Evolutionary conservation across 139 green algal genomes (phyloP).

Genomic region (Chloropicon primus): DNA sequence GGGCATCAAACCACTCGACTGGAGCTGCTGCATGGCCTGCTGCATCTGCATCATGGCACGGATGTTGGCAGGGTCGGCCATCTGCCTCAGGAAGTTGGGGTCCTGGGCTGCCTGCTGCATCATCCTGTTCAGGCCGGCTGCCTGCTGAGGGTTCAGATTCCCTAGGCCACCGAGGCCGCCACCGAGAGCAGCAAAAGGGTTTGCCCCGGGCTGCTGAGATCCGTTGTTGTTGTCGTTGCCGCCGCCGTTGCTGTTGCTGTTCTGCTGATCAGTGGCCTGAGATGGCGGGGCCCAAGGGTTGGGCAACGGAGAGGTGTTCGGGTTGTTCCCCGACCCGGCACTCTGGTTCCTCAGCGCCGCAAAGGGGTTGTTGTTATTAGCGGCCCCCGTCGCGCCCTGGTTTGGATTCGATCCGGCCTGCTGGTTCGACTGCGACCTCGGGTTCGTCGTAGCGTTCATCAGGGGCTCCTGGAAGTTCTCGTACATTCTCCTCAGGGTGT

Average conservation of each 20-base stretch:
- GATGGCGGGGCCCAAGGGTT: slow-evolving; percentile 80
- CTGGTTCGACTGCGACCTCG: too few relatives aligned
- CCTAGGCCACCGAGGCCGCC: background rate
- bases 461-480: slow-evolving; percentile 73
- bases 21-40: background rate
- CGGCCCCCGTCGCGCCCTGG: slow-evolving; percentile 1
- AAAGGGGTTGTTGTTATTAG: slow-evolving; percentile 38
- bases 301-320: slow-evolving; percentile 77
- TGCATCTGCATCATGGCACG: slow-evolving; percentile 50
- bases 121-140: slow-evolving; percentile 12
- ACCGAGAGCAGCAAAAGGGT: background rate
- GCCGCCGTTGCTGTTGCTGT: background rate
- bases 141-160: background rate
- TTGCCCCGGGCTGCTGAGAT: background rate
- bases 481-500: slow-evolving; percentile 80
- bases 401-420: too few relatives aligned
- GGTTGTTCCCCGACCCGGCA: slow-evolving; percentile 14
- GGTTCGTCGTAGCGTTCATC: slow-evolving; percentile 49
- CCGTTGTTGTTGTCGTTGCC: slow-evolving; percentile 2
- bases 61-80: slow-evolving; percentile 60
- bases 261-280: too few relatives aligned
- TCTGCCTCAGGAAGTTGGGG: slow-evolving; percentile 55
- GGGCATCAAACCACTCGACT: slow-evolving; percentile 5
- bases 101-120: slow-evolving; percentile 16
- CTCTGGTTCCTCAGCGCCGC: slow-evolving; percentile 21